Base-by-base conservation (phyloP, 805 yeast species). In the Hanseniaspora vineae region DNA sequence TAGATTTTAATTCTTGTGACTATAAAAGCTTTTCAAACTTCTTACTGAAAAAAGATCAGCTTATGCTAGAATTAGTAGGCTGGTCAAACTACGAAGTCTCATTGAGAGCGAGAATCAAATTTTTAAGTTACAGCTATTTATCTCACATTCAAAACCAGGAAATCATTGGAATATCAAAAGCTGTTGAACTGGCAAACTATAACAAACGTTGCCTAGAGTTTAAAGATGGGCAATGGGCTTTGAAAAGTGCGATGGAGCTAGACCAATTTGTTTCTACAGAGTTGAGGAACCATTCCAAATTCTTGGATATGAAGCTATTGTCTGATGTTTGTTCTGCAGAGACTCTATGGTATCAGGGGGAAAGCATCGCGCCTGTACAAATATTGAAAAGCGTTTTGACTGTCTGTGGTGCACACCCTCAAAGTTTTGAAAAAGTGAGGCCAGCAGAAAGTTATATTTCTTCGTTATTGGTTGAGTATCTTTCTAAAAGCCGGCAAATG, bases 341-440 rank as follows among this genome's bases (percentile, higher is more conserved):
- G 3, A 73, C 82, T 0, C 64, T 82, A 33, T 85, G 95, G 94
- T 58, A 66, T 0, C 78, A 76, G 46, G 78, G 80, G 0, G 77
- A 80, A 44, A 71, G 77, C 0, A 63, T 65, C 6, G 66, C 72
- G n/a, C 78, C 95, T 0, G 77, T 85, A 15, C 69, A 67, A 0
- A 73, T 80, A 55, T 58, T 84, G 47, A 64, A 69, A 46, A 56
- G 61, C n/a, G 54, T 48, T 18, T 54, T 50, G 17, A 37, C 19
- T 15, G 19, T 18, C 12, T n/a, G 6, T n/a, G 19, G 19, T n/a
- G 17, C 40, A n/a, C 6, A 37, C 10, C n/a, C 12, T 37, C 37
- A 33, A 33, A 23, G 8, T 23, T 23, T 23, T 23, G 29, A 23
- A 23, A 23, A 23, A 23, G 29, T 33, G 12, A 4, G 15, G 9